phyloP scores from a whole-genome alignment of 2,329 filamentous ascomycete species.

The Apiospora marii region DNA sequence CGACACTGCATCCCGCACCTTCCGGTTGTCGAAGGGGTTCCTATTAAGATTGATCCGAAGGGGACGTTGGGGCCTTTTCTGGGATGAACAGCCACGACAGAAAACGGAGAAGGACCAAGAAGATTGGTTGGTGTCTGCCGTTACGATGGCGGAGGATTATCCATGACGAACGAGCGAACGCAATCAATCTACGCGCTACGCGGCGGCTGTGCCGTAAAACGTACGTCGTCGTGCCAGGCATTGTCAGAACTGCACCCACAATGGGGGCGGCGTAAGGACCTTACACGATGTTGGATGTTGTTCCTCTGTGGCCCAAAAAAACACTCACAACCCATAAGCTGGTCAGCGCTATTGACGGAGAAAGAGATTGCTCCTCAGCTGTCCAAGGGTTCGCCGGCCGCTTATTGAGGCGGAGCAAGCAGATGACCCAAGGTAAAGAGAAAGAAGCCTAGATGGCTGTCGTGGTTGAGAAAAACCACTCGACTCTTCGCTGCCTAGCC shows the following conservation, averaged over 20 bases:
- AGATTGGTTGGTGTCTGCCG: neutral
- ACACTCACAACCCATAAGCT: neutral
- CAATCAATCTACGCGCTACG: neutral
- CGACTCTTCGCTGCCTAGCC: neutral
- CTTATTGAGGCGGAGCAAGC: neutral
- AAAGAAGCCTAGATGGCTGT: neutral
- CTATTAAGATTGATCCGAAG: neutral
- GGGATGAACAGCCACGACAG: neutral
- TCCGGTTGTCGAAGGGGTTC: neutral
- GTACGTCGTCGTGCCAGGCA: neutral
- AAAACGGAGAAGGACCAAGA: neutral
- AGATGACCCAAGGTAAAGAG: neutral
- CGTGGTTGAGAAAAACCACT: neutral
- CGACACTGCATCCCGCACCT: neutral
- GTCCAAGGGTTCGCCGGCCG: too few relatives aligned
- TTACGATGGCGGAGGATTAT: neutral
- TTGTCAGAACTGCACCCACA: neutral
- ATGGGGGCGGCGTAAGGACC: neutral
- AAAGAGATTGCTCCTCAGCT: neutral
- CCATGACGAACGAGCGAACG: neutral
- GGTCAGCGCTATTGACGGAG: neutral
- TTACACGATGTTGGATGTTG: too few relatives aligned
- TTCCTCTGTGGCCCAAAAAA: too few relatives aligned
- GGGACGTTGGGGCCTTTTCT: neutral
- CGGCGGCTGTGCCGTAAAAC: neutral